Evolutionary conservation across 306 rosid genomes (phyloP), one percentile per base, ranked within the genome.

Genomic region (Medicago ruthenica): DNA sequence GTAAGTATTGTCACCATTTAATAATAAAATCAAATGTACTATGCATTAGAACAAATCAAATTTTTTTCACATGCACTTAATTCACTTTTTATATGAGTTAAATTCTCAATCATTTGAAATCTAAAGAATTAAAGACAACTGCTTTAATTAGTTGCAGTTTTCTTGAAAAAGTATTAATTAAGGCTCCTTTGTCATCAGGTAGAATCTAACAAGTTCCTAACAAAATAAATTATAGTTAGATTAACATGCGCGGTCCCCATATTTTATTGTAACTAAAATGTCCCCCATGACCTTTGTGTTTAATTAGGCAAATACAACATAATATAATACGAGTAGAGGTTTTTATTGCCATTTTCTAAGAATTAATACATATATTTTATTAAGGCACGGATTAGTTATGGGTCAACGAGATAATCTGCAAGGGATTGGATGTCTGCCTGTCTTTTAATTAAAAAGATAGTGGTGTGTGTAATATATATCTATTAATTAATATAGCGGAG

Each of bases 121-220:
- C 24, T 60, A 51, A 67, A 66, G 64, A 70, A 37, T 76, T 47
- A 79, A 75, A 75, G 74, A 24, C 48, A 72, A 59, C 4, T 50
- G 47, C 63, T 71, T 73, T 76, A 81, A 78, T 71, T 81, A 71
- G 57, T 67, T 11, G 54, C 47, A 72, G 41, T 22, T 73, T 66
- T 41, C 51, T 18, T 70, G 37, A 17, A 57, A 70, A 67, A 22
- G 4, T 55, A 55, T 55, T 11, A 71, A 58, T 81, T 18, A 78
- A 53, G 60, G 42, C 4, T 50, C 78, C 8, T 51, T 60, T 40
- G 37, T 76, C 71, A 69, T 74, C 66, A 37, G 80, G 36, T 71
- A 72, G 86, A 80, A 85, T 84, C 86, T 82, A 80, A 71, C 84
- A 84, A 67, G 73, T 62, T 73, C 64, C 47, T 80, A 51, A 62